Evolutionary conservation across 352 stramenopile genomes (phyloP).

Genomic region (Phytophthora kernoviae): DNA sequence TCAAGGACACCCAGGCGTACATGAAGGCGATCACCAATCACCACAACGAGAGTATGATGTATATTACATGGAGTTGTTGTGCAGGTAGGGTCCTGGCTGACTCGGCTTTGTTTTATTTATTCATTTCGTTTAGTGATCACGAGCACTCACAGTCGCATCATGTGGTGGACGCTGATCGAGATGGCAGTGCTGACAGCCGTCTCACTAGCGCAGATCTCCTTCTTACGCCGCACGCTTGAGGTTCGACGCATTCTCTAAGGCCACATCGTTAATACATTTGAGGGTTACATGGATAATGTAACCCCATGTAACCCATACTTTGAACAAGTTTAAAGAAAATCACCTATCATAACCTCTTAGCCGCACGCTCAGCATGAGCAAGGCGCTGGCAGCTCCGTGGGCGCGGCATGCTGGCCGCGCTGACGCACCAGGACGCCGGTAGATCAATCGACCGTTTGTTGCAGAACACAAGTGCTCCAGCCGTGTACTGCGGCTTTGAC

Average conservation of each 20-base stretch:
- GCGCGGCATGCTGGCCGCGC: conserved; percentile 75
- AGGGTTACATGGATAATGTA: neutral
- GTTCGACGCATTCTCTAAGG: conserved; percentile 81
- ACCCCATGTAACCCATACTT: too few relatives aligned
- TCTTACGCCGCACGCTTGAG: conserved; percentile 84
- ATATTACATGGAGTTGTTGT: neutral
- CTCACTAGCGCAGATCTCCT: conserved; percentile 83
- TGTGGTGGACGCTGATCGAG: conserved; percentile 86
- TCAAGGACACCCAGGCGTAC: conserved; percentile 88
- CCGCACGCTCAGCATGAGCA: conserved; percentile 60
- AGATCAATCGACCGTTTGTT: conserved; percentile 59
- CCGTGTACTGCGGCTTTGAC: conserved; percentile 92
- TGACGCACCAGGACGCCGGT: conserved; percentile 72
- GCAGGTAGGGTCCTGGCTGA: neutral
- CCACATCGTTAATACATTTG: too few relatives aligned
- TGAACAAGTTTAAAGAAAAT: too few relatives aligned
- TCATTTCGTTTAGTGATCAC: conserved; percentile 66
- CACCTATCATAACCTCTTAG: conserved; percentile 2
- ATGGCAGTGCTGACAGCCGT: conserved; percentile 71
- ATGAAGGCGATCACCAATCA: conserved; percentile 88
- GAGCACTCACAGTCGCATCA: conserved; percentile 81
- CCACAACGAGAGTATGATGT: conserved; percentile 65
- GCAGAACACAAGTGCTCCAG: conserved; percentile 24
- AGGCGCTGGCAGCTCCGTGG: conserved; percentile 56
- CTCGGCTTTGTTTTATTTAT: conserved; percentile 1